These are phyloP conservation scores for Cruciata laevipes DNA, from an alignment of 257 asterid genomes.

Conservation along the genomic window DNA sequence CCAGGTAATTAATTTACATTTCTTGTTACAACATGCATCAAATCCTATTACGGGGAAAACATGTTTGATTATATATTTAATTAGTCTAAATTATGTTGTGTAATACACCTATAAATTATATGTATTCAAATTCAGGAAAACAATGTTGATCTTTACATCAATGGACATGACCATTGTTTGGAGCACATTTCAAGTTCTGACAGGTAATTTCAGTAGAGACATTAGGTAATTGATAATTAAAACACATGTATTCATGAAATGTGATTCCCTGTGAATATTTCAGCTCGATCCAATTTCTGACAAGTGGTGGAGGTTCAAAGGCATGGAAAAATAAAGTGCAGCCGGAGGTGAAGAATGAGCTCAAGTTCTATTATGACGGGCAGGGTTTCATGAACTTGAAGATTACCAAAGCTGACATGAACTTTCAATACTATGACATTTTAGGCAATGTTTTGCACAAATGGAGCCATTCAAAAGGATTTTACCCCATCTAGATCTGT, in stretches of 20 bases:
- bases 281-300: constrained; percentile 45
- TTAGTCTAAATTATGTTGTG: neutral
- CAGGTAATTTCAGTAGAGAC: constrained; percentile 26
- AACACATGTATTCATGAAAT: neutral
- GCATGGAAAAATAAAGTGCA: constrained; percentile 54
- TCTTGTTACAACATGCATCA: no score
- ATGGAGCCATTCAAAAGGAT: constrained; percentile 17
- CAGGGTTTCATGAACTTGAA: constrained; percentile 63
- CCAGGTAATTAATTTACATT: constrained; percentile 38
- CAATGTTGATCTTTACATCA: constrained; percentile 63
- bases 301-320: constrained; percentile 87
- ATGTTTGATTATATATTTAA: no score
- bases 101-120: no score
- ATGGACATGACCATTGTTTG: constrained; percentile 85
- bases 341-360: constrained; percentile 7
- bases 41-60: no score
- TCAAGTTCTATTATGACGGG: constrained; percentile 59
- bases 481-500: constrained; percentile 1
- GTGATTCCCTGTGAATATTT: neutral
- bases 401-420: constrained; percentile 17
- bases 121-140: constrained; percentile 29
- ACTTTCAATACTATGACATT: constrained; percentile 19
- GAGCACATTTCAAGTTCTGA: constrained; percentile 49
- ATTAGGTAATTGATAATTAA: neutral
- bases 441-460: constrained; percentile 19